Evolutionary conservation across 495 filamentous ascomycete genomes (phyloP), one percentile per base, ranked within the genome.

Genomic region (Penicillium diatomitis): DNA sequence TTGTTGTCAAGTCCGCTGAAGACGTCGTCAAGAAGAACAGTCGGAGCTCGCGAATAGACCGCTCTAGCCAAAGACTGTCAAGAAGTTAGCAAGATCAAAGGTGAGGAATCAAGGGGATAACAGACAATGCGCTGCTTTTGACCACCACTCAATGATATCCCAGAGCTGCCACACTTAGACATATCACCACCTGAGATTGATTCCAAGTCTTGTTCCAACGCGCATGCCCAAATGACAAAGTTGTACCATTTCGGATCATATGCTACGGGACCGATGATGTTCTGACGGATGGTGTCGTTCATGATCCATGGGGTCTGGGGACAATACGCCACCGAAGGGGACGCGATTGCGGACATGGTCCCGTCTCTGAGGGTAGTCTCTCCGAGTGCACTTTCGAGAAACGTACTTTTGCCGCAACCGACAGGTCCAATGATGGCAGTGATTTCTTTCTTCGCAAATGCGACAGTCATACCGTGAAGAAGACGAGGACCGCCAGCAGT

Each of bases 71-170:
- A 54, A 5, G 59, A 46, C 51, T 58, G 56, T 1, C 20, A 20
- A 20, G 20, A 20, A 20, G 20, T 20, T 20, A 20, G 20, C 20
- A 20, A 20, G 20, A 1, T 20, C 8, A 36, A 8, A 30, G 8
- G 20, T 48, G 3, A 48, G 46, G 4, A 11, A 11, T n/a, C 28
- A 4, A 8, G 27, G 40, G 4, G 4, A 32, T 2, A 32, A 49
- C 47, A 30, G 5, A 44, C 49, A 73, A 60, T 89, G 82, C 57
- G 88, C 88, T 61, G 90, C 32, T 51, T 51, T 39, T 54, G 88
- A 4, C 88, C 87, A 36, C 88, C 88, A 39, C 85, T 89, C 4
- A 92, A 76, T 3, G 85, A 88, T 56, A 89, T 87, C 28, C 88
- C 88, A 27, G 84, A 74, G 57, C 90, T 88, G 8, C 88, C 88